A percentile compares a stretch with the other conserved stretches of the same genome.
Conservation (phyloP, 352 stramenopile species). For the Blastocystis sp. region DNA sequence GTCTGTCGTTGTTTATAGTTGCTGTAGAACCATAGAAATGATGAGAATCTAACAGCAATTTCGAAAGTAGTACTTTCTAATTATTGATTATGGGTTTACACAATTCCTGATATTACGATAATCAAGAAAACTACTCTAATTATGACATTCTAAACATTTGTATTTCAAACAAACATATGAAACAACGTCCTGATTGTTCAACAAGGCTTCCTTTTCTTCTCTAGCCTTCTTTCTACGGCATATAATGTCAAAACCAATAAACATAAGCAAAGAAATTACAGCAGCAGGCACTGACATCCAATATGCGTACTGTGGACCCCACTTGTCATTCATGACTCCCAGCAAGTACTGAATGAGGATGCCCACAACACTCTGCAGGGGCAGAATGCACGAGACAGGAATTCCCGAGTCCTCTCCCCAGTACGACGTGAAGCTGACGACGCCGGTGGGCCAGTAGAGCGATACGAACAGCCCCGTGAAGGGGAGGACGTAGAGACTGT, state of each 20-base stretch:
- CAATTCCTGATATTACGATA: neutral
- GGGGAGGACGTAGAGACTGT: neutral
- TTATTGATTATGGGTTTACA: neutral
- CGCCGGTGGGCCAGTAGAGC: conserved; percentile 41
- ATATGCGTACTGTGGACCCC: conserved; percentile 53
- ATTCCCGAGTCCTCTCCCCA: conserved; percentile 26
- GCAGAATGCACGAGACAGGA: neutral
- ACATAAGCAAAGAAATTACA: neutral
- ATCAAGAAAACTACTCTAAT: neutral
- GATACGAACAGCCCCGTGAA: conserved; percentile 44
- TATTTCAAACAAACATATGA: neutral
- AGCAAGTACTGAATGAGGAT: neutral
- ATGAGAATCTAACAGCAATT: neutral
- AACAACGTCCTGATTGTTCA: neutral
- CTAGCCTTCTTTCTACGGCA: neutral
- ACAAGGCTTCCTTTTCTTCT: neutral
- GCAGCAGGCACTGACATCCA: conserved; percentile 26
- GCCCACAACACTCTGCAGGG: neutral
- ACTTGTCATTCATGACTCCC: conserved; percentile 10
- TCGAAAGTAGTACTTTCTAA: neutral
- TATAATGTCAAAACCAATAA: conserved; percentile 13
- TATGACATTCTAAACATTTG: neutral
- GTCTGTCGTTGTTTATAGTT: neutral
- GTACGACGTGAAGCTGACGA: neutral
- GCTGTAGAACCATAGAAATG: neutral